Base-by-base conservation (phyloP, 306 rosid genomes). In the Quercus variabilis region DNA sequence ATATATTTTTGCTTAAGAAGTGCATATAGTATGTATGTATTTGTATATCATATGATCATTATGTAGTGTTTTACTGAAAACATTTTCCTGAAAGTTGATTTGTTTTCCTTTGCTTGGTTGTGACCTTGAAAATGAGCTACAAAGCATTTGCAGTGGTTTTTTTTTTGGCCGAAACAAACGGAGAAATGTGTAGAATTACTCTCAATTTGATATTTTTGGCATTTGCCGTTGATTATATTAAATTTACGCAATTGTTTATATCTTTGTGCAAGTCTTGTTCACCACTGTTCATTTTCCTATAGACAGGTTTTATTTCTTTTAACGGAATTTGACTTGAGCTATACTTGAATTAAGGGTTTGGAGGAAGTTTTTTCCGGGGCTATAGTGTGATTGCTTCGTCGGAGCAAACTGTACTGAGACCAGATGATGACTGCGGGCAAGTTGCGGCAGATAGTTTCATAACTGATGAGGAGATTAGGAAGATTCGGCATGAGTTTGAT, bases 401-500 rank as follows among this genome's bases (percentile, higher is more conserved):
- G 14, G 72, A 85, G 31, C 82, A 73, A 23, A 35, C 74, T 56
- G 28, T 63, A 1, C 71, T 76, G 82, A 86, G 79, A 41, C 46
- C 84, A 18, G 78, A 62, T 55, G 75, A 60, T 81, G 73, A 35
- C 49, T 46, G 23, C 20, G 35, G 11, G 52, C 70, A 49, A 67
- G 76, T 63, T 51, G 86, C 69, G 14, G 73, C 54, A 26, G 82
- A 49, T 52, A 17, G 68, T 69, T 62, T n/a, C 43, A 30, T 33
- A 68, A 35, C 3, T 64, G 88, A 86, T 3, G 90, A 84, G 38
- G 97, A 90, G 84, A 82, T 91, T 15, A 70, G 46, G 49, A 78
- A 68, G 70, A 87, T 95, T 82, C 90, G 95, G 46, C 84, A 77
- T 19, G 91, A 89, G 76, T 92, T 91, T 52, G 88, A 89, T 78